Base-by-base conservation (phyloP, 1,139 yeast species). In the Protomyces inouyei region DNA sequence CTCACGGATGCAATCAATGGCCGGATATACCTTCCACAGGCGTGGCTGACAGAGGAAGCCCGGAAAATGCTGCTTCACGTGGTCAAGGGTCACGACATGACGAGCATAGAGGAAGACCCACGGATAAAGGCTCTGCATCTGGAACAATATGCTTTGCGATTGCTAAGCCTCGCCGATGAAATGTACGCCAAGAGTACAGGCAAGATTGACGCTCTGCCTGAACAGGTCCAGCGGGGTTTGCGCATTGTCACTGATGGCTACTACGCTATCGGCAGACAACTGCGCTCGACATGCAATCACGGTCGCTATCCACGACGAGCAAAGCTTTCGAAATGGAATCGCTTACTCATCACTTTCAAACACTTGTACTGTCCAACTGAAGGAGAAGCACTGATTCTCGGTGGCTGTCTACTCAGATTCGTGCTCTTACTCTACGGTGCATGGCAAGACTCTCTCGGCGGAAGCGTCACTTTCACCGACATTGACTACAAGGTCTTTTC, bases 401-500 rank as follows among this genome's bases (percentile, higher is more conserved):
- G 54, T 12, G 64, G 64, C 23, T 60, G 64, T 28, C 14, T 80
- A 1, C 75, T 84, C 60, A 79, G 98, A 65, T 67, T 85, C 3
- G 86, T 80, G 0, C 87, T 93, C 72, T 85, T 91, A 70, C 70
- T 78, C n/a, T 93, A 84, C 77, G 98, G 98, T 0, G 75, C 88
- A 1, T 92, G 88, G 73, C 98, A 93, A 74, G 98, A 93, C 74
- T 80, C 83, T 9, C 57, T 52, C 2, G 78, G 84, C 69, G 83
- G 89, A 85, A 83, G 84, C 8, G 88, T 92, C 32, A 85, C 87
- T 69, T 93, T 90, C 76, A 93, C 98, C 0, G 98, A 93, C 72
- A 88, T 93, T 57, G 98, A 93, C 75, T 93, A 93, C 75, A 79
- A 85, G 73, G 98, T 93, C 55, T 93, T 93, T 74, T 84, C 96